Evolutionary conservation across 108 stramenopile genomes (phyloP), one percentile per base, ranked within the genome.

Genomic region (Fistulifera pelliculosa): DNA sequence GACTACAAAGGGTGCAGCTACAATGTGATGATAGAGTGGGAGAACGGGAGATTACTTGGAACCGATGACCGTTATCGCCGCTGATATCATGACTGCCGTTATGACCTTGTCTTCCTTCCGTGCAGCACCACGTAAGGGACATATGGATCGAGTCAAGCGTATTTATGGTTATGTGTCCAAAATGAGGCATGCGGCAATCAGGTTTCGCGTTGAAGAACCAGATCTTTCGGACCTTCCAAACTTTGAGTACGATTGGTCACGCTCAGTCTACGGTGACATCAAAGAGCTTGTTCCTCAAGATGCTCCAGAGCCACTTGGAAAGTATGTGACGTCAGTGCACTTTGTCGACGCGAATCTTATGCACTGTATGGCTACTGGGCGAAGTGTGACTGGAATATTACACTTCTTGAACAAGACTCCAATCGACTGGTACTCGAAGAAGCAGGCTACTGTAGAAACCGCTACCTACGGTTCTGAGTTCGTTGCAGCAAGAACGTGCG

Each of bases 1-100:
- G 14, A 38, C 2, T 70, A 52, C 23, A 63, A 58, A 41, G 64
- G 64, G 41, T 41, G 28, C 38, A 54, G 40, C 16, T 68, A 40
- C 27, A 74, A 74, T 44, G 62, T 74, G 17, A 1, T 16, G 15
- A 40, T 68, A 11, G 28, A 64, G 24, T 68, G 66, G 66, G 71
- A 63, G 21, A 48, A 56, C 25, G 49, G 27, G 56, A 58, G 45
- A 23, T 57, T 1, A 73, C 66, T n/a, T 5, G 1, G 66, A 74
- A 60, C 62, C 67, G 13, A 53, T 68, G 5, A 42, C 47, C 25
- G 14, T 24, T 22, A 26, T 57, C 8, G 41, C n/a, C 38, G n/a
- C 14, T 1, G 41, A 42, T 44, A 71, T 71, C 14, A 35, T 21
- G n/a, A 16, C 15, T 8, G 60, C 60, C 2, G 54, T 68, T 2